Conservation (phyloP, 1,139 yeast genomes). For the Fermentozyma sake region DNA sequence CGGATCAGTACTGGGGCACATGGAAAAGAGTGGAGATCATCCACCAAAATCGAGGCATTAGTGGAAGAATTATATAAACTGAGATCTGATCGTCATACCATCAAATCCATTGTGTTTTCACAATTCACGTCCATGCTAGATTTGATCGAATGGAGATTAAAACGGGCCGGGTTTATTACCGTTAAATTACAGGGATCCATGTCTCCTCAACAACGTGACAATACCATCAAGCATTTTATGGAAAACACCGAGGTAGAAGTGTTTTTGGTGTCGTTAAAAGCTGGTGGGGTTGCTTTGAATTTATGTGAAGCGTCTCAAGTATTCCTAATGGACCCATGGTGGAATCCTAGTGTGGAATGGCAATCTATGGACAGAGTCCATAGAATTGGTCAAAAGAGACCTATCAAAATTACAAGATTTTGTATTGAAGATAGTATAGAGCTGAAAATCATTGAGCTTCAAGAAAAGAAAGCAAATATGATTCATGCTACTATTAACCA, state of each 20-base stretch:
- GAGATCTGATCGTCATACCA: constrained; percentile 81
- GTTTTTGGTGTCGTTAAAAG: constrained; percentile 87
- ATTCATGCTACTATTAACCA: constrained; percentile 91
- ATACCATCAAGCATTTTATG: constrained; percentile 86
- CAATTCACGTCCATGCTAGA: constrained; percentile 97
- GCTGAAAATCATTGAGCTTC: constrained; percentile 89
- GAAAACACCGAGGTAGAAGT: constrained; percentile 89
- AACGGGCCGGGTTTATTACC: constrained; percentile 89
- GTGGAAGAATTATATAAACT: constrained; percentile 88
- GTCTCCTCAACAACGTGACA: constrained; percentile 94
- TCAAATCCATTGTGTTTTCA: constrained; percentile 92
- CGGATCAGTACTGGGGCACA: constrained; percentile 70
- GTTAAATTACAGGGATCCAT: constrained; percentile 93
- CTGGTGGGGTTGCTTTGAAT: constrained; percentile 97
- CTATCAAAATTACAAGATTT: constrained; percentile 87
- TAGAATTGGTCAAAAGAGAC: constrained; percentile 93
- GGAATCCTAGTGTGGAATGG: constrained; percentile 99
- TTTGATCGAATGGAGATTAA: constrained; percentile 89
- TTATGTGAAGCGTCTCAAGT: constrained; percentile 96
- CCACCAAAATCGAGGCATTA: constrained; percentile 93
- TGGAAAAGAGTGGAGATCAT: constrained; percentile 83
- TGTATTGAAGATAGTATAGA: constrained; percentile 96
- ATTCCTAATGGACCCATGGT: constrained; percentile 95
- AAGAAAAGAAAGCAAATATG: constrained; percentile 97
- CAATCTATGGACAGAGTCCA: constrained; percentile 98